Base-by-base conservation (phyloP, 148 eudicot species). In the Nepenthes mirabilis region DNA sequence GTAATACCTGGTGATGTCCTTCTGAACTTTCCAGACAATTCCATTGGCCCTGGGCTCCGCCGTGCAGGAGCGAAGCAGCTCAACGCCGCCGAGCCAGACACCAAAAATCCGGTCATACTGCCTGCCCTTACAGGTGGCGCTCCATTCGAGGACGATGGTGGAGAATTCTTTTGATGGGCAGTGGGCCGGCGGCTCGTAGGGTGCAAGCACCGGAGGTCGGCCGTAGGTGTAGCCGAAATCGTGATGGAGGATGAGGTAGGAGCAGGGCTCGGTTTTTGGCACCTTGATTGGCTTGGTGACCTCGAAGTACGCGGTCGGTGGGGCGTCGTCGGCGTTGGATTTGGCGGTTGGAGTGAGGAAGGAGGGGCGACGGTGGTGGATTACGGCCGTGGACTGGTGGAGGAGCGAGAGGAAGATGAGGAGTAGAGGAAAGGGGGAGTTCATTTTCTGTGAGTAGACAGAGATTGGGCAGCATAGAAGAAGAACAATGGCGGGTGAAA, bases 11-110 rank as follows among this genome's bases (percentile, higher is more conserved):
- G 87, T 77, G 23, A 91, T 56, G 62, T 91, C 96, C 55, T 88
- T 91, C 51, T 79, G 33, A 6, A 91, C 90, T 14, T 82, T 83
- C 97, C 97, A 91, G 32, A 75, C 57, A 33, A 83, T 82, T 1
- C 97, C 97, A 57, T 71, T 72, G 14, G 80, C 58, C 1, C 80
- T 70, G 7, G 97, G 97, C 76, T 91, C 97, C 2, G 97, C 96
- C 2, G 96, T 83, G 84, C 97, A 91, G 74, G 94, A 76, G 11
- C 97, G 80, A 47, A 91, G 83, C 45, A 91, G 74, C 82, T 91
- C 96, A 14, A 83, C 90, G 2, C 97, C 96, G 36, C 83, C 80
- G 1, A 91, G 83, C 98, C 96, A 88, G 36, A 91, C 80, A 50
- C 91, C 91, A 58, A 91, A 91, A 47, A 91, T 91, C 1, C 96